Conservation (phyloP, 495 filamentous ascomycete species). For the Hyaloscypha bicolor region DNA sequence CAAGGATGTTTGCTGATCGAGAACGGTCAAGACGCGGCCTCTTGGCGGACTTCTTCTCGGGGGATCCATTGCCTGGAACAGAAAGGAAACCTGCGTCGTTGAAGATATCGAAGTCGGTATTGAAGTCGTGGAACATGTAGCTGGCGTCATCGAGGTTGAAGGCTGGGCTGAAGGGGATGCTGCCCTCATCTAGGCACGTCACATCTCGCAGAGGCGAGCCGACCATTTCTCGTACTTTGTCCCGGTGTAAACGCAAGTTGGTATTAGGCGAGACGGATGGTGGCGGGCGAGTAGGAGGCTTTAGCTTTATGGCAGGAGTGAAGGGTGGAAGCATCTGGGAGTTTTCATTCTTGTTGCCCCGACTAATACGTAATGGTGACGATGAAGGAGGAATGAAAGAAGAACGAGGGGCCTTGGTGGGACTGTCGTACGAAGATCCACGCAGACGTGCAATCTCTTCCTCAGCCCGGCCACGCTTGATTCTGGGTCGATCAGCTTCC, state of each 20-base stretch:
- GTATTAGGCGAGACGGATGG: conserved; percentile 92
- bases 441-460: conserved; percentile 95
- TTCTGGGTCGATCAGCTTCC: conserved; percentile 72
- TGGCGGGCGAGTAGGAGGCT: conserved; percentile 77
- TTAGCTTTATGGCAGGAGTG: conserved; percentile 85
- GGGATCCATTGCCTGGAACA: conserved; percentile 66
- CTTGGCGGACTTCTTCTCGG: conserved; percentile 72
- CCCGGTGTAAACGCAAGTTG: conserved; percentile 88
- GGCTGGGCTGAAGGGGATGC: conserved; percentile 75
- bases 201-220: conserved; percentile 82
- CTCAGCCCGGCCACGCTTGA: conserved; percentile 88
- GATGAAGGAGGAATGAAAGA: conserved; percentile 48
- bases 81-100: conserved; percentile 53
- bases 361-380: conserved; percentile 65
- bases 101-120: conserved; percentile 70
- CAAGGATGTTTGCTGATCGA: conserved; percentile 61
- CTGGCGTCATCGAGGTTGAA: conserved; percentile 65
- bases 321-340: conserved; percentile 73
- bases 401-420: conserved; percentile 60
- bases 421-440: conserved; percentile 91
- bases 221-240: conserved; percentile 82
- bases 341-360: conserved; percentile 27
- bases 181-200: conserved; percentile 60
- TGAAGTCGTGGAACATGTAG: conserved; percentile 50
- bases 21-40: conserved; percentile 61